phyloP scores from a whole-genome alignment of 805 yeast species.

The Debaryomyces tyrocola region DNA sequence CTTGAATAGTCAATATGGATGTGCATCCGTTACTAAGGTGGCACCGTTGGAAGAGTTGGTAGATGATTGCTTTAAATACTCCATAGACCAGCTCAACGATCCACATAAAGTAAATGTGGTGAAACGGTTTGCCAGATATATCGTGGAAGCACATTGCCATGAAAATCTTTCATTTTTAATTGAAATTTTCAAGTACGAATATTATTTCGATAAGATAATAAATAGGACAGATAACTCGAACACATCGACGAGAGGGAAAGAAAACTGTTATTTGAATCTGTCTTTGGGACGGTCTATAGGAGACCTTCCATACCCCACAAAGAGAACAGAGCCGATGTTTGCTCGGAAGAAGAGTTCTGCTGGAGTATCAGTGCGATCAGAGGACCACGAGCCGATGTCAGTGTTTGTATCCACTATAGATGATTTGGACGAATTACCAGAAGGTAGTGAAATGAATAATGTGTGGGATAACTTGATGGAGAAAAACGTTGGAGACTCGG shows the following conservation, averaged over 20 bases:
- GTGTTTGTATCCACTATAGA: conserved; percentile 27
- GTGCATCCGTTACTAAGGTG: neutral
- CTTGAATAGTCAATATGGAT: neutral
- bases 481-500: conserved; percentile 7
- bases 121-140: conserved; percentile 30
- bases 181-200: conserved; percentile 47
- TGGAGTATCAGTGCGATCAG: conserved; percentile 16
- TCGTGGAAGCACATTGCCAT: conserved; percentile 41
- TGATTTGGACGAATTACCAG: conserved; percentile 14
- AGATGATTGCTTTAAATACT: conserved; percentile 29
- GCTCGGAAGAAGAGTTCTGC: neutral
- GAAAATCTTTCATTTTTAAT: conserved; percentile 48
- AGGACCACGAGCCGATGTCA: conserved; percentile 21
- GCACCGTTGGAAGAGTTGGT: conserved; percentile 28
- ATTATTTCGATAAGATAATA: conserved; percentile 31
- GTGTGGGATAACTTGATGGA: conserved; percentile 21
- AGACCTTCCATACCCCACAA: conserved; percentile 1
- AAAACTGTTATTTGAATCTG: neutral
- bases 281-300: neutral
- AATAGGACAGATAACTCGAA: neutral
- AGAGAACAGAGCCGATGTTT: conserved; percentile 3
- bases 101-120: conserved; percentile 16
- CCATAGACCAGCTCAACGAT: conserved; percentile 18
- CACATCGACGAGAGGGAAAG: neutral
- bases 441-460: neutral